A percentile compares a stretch with the other conserved stretches of the same genome.
These are phyloP conservation scores for Leptomonas pyrrhocoris DNA, from an alignment of 208 protist genomes.

Conservation along the genomic window DNA sequence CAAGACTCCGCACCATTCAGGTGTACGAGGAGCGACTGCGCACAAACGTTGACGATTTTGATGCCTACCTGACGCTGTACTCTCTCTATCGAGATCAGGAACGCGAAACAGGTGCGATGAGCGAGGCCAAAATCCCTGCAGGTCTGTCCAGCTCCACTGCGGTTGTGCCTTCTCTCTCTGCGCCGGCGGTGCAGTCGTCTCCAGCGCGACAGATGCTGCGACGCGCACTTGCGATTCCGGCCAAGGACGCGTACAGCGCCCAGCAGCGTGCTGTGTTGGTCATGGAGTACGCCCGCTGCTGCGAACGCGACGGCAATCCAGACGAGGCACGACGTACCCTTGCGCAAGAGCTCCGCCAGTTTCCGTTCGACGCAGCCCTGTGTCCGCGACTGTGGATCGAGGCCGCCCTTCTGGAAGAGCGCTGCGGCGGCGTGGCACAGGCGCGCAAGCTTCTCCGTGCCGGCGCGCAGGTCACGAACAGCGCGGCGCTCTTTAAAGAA, in stretches of 20 bases:
- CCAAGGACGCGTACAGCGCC: conserved; percentile 34
- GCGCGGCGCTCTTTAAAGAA: conserved; percentile 38
- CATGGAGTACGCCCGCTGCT: conserved; percentile 68
- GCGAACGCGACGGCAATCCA: conserved; percentile 33
- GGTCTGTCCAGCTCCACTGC: background rate
- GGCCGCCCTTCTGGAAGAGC: conserved; percentile 75
- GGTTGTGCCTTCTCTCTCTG: background rate
- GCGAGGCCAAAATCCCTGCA: background rate
- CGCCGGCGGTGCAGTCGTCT: background rate
- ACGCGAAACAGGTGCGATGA: conserved; percentile 10
- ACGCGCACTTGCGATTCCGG: conserved; percentile 33
- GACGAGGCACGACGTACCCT: conserved; percentile 55
- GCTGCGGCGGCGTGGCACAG: conserved; percentile 49
- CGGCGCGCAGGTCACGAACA: conserved; percentile 55
- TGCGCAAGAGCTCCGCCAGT: conserved; percentile 61
- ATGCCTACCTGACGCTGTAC: conserved; percentile 78
- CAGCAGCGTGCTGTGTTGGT: conserved; percentile 77
- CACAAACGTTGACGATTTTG: conserved; percentile 58
- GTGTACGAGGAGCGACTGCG: conserved; percentile 67
- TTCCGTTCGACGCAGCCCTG: conserved; percentile 66
- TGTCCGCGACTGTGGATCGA: conserved; percentile 83
- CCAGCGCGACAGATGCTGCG: conserved; percentile 23
- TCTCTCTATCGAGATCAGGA: conserved; percentile 58
- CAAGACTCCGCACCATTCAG: conserved; percentile 47
- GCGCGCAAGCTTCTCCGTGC: conserved; percentile 69